Conservation (phyloP, 1,139 yeast genomes). For the Ogataea hybrid region DNA sequence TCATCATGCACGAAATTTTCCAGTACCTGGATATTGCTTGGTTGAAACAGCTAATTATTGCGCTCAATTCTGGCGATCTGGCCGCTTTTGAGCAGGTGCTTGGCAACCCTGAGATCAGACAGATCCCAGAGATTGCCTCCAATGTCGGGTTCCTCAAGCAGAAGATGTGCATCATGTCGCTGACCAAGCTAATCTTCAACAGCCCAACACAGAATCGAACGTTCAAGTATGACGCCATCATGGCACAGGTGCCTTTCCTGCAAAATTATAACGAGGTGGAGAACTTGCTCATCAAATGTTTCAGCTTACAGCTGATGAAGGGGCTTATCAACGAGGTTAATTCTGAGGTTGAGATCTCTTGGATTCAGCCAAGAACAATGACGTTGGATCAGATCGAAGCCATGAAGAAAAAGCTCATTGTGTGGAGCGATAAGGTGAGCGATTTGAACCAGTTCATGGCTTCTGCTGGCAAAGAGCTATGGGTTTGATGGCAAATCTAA, state of each 20-base stretch:
- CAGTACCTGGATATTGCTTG: conserved; percentile 55
- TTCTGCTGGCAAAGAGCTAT: conserved; percentile 55
- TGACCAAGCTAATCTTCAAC: conserved; percentile 82
- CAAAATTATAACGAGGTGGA: conserved; percentile 72
- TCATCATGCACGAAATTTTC: conserved; percentile 85
- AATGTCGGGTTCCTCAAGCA: conserved; percentile 74
- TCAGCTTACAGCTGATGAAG: conserved; percentile 75
- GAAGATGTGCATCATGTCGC: conserved; percentile 88
- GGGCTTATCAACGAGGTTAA: conserved; percentile 89
- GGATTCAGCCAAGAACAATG: conserved; percentile 96
- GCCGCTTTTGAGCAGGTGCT: conserved; percentile 53
- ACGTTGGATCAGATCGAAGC: conserved; percentile 73
- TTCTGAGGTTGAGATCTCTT: conserved; percentile 72
- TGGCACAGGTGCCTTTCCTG: conserved; percentile 66
- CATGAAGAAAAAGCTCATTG: conserved; percentile 69
- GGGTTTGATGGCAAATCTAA: conserved; percentile 39
- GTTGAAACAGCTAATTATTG: conserved; percentile 68
- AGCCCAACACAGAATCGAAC: conserved; percentile 75
- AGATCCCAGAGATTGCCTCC: conserved; percentile 58
- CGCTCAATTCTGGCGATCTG: conserved; percentile 79
- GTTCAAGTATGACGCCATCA: conserved; percentile 70
- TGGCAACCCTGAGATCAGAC: conserved; percentile 22
- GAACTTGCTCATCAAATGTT: conserved; percentile 86
- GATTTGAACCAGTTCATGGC: conserved; percentile 61
- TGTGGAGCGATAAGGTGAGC: conserved; percentile 77